A percentile compares a stretch with the other conserved stretches of the same genome.
Evolutionary conservation across 306 rosid species (phyloP).

Genomic region (Vigna unguiculata): DNA sequence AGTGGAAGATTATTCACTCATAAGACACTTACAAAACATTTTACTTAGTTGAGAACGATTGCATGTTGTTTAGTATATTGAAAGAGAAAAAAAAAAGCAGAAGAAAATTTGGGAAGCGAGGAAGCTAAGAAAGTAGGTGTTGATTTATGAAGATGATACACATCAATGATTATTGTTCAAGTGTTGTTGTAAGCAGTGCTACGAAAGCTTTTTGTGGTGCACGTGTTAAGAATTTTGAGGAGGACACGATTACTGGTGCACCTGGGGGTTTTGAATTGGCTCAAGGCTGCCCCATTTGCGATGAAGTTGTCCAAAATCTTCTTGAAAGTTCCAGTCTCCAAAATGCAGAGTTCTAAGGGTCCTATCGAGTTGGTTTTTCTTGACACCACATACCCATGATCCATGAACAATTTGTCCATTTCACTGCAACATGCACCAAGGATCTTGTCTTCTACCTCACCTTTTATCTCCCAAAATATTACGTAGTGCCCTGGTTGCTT

Average conservation of each 20-base stretch:
- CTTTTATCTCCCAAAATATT: conserved; percentile 89
- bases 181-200: conserved; percentile 64
- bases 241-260: conserved; percentile 71
- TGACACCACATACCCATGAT: conserved; percentile 89
- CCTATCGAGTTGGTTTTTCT: conserved; percentile 75
- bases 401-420: conserved; percentile 79
- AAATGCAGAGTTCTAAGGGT: conserved; percentile 73
- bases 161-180: neutral
- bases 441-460: conserved; percentile 63
- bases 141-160: neutral
- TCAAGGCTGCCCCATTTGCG: conserved; percentile 71
- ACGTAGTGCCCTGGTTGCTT: conserved; percentile 75
- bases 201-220: conserved; percentile 54
- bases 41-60: too few relatives aligned
- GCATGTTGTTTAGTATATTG: too few relatives aligned
- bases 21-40: too few relatives aligned
- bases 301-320: conserved; percentile 76
- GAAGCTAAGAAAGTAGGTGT: neutral
- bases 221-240: conserved; percentile 60
- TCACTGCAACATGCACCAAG: conserved; percentile 63
- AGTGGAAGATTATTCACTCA: too few relatives aligned
- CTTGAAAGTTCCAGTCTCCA: conserved; percentile 78
- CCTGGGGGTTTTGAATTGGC: conserved; percentile 95
- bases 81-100: neutral
- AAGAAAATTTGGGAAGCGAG: neutral